Evolutionary conservation across 768 basidiomycete genomes (phyloP).

Genomic region (Rhodotorula diobovata): DNA sequence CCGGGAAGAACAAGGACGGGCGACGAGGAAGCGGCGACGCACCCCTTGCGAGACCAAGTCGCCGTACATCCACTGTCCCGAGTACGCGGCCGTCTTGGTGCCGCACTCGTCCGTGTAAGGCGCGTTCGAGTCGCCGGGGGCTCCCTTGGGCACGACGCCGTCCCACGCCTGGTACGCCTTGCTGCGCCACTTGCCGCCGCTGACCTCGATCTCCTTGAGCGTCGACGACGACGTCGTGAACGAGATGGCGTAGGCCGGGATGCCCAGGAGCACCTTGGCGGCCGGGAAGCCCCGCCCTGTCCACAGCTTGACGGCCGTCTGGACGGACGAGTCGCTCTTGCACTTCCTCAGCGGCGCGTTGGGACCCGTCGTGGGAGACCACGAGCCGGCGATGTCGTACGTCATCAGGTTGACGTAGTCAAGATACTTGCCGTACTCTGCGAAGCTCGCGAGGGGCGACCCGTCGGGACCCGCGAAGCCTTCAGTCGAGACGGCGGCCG

Average conservation of each 20-base stretch:
- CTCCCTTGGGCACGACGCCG: slow-evolving; percentile 15
- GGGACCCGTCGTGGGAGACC: slow-evolving; percentile 65
- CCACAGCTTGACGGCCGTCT: slow-evolving; percentile 67
- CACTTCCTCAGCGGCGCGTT: slow-evolving; percentile 77
- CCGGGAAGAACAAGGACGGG: neutral
- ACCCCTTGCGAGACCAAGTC: slow-evolving; percentile 18
- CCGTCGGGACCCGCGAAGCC: slow-evolving; percentile 65
- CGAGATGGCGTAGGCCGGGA: slow-evolving; percentile 26
- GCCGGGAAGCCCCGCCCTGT: slow-evolving; percentile 70
- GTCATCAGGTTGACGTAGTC: slow-evolving; percentile 85
- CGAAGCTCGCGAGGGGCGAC: slow-evolving; percentile 59
- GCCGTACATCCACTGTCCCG: slow-evolving; percentile 26
- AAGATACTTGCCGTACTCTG: slow-evolving; percentile 62
- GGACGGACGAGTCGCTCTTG: slow-evolving; percentile 72
- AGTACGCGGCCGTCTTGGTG: neutral
- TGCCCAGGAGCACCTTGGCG: slow-evolving; percentile 67
- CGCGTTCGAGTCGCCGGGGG: slow-evolving; percentile 22
- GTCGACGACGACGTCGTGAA: slow-evolving; percentile 27
- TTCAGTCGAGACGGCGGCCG: slow-evolving; percentile 67
- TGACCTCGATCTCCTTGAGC: neutral
- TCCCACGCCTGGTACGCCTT: slow-evolving; percentile 21
- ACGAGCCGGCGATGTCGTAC: slow-evolving; percentile 63
- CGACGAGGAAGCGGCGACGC: neutral
- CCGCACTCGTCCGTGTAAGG: slow-evolving; percentile 27
- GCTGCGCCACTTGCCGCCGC: neutral